Conservation (phyloP, 129 eudicot genomes). For the Solidago caesia region DNA sequence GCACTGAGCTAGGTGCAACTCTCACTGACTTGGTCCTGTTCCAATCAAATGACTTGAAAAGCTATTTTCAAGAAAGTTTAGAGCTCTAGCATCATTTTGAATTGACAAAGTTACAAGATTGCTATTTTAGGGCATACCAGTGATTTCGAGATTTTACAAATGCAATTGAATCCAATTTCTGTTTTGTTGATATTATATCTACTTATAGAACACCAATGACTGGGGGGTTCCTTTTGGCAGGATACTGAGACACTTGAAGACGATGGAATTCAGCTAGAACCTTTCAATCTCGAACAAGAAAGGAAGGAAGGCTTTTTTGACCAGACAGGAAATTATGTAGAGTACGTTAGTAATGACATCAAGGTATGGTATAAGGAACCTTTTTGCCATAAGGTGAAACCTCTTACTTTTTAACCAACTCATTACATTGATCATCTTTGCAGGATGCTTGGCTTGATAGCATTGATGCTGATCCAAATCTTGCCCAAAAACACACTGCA, state of each 20-base stretch:
- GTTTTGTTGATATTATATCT: slow-evolving; percentile 12
- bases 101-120: background rate
- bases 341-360: slow-evolving; percentile 58
- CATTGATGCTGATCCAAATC: slow-evolving; percentile 55
- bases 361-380: slow-evolving; percentile 49
- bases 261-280: slow-evolving; percentile 76
- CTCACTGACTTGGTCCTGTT: too few species aligned
- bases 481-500: slow-evolving; percentile 36
- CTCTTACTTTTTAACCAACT: slow-evolving; percentile 12
- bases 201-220: slow-evolving; percentile 14
- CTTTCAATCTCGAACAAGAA: slow-evolving; percentile 75
- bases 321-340: slow-evolving; percentile 74
- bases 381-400: slow-evolving; percentile 7
- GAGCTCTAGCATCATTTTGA: background rate
- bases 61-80: background rate
- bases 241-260: slow-evolving; percentile 64
- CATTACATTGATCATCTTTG: slow-evolving; percentile 23
- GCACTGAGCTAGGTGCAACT: too few species aligned
- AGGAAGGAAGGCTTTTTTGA: slow-evolving; percentile 73
- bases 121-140: background rate
- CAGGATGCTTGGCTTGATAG: slow-evolving; percentile 99
- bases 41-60: background rate
- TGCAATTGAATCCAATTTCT: background rate
- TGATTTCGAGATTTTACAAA: background rate
- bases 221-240: slow-evolving; percentile 50